Conservation (phyloP, 192 early-diverging fungal genomes). For the Rhizophagus sp. region DNA sequence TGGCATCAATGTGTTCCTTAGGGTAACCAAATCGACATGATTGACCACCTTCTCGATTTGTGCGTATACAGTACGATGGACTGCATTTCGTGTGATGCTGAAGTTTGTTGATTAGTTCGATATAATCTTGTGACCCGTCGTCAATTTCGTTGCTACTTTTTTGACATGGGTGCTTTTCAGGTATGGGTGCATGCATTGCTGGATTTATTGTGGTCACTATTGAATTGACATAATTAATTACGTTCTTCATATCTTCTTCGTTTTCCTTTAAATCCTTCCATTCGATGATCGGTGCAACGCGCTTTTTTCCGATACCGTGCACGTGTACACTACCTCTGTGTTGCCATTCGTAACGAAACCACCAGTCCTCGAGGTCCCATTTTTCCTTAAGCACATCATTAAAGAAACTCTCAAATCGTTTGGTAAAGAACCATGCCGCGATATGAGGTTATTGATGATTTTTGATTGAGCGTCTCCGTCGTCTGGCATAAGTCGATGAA, state of each 20-base stretch:
- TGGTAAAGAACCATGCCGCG: no score
- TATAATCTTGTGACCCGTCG: neutral
- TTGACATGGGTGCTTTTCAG: neutral
- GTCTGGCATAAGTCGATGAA: neutral
- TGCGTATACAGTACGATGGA: neutral
- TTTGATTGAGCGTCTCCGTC: neutral
- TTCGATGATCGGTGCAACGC: neutral
- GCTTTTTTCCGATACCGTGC: neutral
- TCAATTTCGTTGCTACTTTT: neutral
- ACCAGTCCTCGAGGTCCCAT: slow-evolving; percentile 26
- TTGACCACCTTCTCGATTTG: neutral
- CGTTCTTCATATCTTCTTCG: neutral
- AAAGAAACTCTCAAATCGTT: neutral
- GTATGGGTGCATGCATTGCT: neutral
- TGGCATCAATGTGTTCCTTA: neutral
- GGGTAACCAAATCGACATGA: neutral
- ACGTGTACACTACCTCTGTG: neutral
- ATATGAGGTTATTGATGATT: no score
- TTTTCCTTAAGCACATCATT: slow-evolving; percentile 37
- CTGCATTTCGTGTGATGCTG: neutral
- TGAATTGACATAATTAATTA: neutral
- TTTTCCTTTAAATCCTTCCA: neutral
- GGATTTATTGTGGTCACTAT: neutral
- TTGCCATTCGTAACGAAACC: no score
- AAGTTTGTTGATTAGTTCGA: neutral